phyloP scores from a whole-genome alignment of 768 basidiomycete genomes.

The Termitomyces sp. region DNA sequence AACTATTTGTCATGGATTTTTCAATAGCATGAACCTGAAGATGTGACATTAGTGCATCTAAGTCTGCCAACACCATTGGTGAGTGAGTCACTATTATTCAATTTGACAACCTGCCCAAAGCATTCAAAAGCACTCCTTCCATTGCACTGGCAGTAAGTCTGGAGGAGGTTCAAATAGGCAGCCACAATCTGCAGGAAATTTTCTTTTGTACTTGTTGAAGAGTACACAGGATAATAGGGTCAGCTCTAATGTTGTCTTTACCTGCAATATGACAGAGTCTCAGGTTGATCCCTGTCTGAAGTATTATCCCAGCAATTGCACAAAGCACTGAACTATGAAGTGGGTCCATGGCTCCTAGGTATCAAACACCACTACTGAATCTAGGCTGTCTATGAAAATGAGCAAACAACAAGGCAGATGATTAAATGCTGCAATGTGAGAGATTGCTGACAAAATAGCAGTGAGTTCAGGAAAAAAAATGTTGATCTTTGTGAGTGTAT shows the following conservation, averaged over 20 bases:
- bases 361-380: not conserved
- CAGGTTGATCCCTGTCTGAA: not conserved
- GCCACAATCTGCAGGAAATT: not conserved
- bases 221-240: not conserved
- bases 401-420: conserved; percentile 13
- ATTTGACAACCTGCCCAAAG: not conserved
- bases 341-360: not conserved
- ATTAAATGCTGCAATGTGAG: not conserved
- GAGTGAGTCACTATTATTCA: not conserved
- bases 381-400: conserved; percentile 5
- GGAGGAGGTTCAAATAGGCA: not conserved
- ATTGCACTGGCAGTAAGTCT: not conserved
- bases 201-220: not conserved
- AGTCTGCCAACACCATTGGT: not conserved
- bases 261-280: not conserved
- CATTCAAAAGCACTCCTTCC: too few relatives aligned
- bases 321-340: not conserved
- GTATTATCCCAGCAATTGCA: not conserved
- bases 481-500: not conserved
- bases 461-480: not conserved
- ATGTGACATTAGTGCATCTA: not conserved
- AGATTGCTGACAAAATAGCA: not conserved
- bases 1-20: not conserved
- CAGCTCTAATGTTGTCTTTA: not conserved
- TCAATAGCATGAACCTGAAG: not conserved